phyloP scores from a whole-genome alignment of 495 filamentous ascomycete genomes.

The Aspergillus panamensis region DNA sequence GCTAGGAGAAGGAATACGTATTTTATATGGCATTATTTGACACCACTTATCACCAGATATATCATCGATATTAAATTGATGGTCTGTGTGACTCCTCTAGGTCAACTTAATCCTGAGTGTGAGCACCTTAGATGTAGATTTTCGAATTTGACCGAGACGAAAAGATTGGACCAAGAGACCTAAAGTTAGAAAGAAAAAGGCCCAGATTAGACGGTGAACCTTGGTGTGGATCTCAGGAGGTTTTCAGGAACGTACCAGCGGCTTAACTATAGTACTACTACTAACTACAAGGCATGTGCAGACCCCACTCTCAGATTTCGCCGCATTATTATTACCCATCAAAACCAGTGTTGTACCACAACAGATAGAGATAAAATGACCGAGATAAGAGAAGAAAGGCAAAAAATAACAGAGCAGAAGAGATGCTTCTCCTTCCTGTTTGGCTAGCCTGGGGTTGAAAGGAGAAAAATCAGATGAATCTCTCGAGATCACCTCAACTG shows the following conservation, averaged over 20 bases:
- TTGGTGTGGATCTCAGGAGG: background rate
- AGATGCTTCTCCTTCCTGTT: background rate
- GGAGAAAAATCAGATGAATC: background rate
- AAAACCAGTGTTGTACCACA: background rate
- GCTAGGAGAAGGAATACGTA: too few relatives aligned
- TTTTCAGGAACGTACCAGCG: background rate
- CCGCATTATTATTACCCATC: slow-evolving; percentile 10
- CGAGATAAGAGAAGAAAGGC: background rate
- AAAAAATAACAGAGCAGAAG: too few relatives aligned
- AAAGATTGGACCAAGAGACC: background rate
- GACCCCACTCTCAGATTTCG: background rate
- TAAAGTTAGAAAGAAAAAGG: background rate
- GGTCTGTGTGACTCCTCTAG: too few relatives aligned
- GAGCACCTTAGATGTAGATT: background rate
- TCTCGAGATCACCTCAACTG: background rate
- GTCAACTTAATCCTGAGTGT: background rate
- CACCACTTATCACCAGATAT: too few relatives aligned
- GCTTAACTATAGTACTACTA: background rate
- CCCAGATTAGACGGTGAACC: background rate
- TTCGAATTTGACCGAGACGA: background rate
- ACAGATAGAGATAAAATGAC: background rate
- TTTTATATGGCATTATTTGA: too few relatives aligned
- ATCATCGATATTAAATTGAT: too few relatives aligned
- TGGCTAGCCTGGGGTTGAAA: too few relatives aligned
- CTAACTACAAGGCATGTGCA: too few relatives aligned